phyloP scores from a whole-genome alignment of 176 grass and related monocot genomes.

The Ensete ventricosum region DNA sequence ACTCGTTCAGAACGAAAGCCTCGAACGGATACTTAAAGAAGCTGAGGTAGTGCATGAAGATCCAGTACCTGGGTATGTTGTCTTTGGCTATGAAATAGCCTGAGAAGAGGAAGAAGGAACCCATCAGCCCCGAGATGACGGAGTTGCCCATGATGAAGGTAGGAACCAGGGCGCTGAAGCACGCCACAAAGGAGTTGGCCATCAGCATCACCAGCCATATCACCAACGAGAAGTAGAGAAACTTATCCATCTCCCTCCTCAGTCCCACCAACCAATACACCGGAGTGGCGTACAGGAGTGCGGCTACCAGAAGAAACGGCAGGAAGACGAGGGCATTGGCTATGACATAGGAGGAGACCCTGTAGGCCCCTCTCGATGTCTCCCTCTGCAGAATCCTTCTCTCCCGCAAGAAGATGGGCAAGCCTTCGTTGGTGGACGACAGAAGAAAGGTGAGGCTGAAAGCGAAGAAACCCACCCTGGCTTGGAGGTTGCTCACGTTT shows the following conservation, averaged over 20 bases:
- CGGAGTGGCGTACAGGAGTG: slow-evolving; percentile 49
- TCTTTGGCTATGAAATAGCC: slow-evolving; percentile 78
- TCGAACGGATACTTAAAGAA: slow-evolving; percentile 98
- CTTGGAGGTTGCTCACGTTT: slow-evolving; percentile 48
- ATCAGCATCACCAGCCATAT: slow-evolving; percentile 86
- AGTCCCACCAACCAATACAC: slow-evolving; percentile 91
- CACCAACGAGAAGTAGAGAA: slow-evolving; percentile 77
- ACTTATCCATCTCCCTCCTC: slow-evolving; percentile 32
- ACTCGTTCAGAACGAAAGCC: slow-evolving; percentile 75
- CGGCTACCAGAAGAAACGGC: slow-evolving; percentile 53
- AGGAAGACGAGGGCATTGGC: slow-evolving; percentile 62
- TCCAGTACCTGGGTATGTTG: slow-evolving; percentile 75
- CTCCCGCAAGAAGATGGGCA: slow-evolving; percentile 85
- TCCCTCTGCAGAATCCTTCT: slow-evolving; percentile 65
- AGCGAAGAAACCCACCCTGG: slow-evolving; percentile 77
- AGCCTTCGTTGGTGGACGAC: slow-evolving; percentile 67
- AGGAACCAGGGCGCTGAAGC: slow-evolving; percentile 67
- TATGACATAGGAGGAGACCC: slow-evolving; percentile 68
- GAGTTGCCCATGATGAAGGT: slow-evolving; percentile 95
- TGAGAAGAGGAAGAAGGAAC: slow-evolving; percentile 97
- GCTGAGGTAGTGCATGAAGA: slow-evolving; percentile 95
- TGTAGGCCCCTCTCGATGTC: slow-evolving; percentile 72
- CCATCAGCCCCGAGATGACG: slow-evolving; percentile 57
- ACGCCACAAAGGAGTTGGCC: slow-evolving; percentile 75
- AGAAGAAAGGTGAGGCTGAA: slow-evolving; percentile 89